Base-by-base conservation (phyloP, 169 alveolate species). In the Plasmodium inui region DNA sequence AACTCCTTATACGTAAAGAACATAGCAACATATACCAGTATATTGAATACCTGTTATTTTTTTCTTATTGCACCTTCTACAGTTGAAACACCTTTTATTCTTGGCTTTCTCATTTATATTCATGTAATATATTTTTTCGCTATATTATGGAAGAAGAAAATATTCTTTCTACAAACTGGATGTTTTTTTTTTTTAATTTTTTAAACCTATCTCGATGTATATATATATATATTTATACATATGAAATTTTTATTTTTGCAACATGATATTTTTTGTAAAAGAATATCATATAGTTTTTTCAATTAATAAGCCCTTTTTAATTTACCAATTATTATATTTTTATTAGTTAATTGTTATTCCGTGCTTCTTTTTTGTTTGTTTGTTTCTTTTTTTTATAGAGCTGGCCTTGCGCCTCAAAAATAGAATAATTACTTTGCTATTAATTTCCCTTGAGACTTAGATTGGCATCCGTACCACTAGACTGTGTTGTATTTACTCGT, bases 61-160 rank as follows among this genome's bases (percentile, higher is more conserved):
- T 73, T 83, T 71, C 19, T 73, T 83, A 83, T 71, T 83, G 81
- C 82, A 83, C 83, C 81, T 83, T 73, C 3, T 37, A 19, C 5
- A 28, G 7, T 46, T 39, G 83, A 83, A 83, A 10, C 14, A 55
- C 72, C 46, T 74, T 86, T 41, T 28, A 30, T 86, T 86, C 55
- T 26, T 30, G 32, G 53, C 30, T 17, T 86, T 37, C 70, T 73
- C n/a, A 44, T 22, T 10, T 84, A 30, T 32, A 17, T 46, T 61
- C 41, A 67, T 55, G 70, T 74, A 28, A 26, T 84, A 30, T 41
- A 57, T 28, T 84, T 84, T 61, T 44, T 32, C 26, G 72, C 39
- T 32, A 80, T 17, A 73, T 17, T 9, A 28, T 84, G 26, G 26
- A 30, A 30, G 5, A 61, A 53, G 73, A 53, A 84, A 84, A 79